Conservation (phyloP, 2,329 filamentous ascomycete species). For the Diplocarpon rosae region DNA sequence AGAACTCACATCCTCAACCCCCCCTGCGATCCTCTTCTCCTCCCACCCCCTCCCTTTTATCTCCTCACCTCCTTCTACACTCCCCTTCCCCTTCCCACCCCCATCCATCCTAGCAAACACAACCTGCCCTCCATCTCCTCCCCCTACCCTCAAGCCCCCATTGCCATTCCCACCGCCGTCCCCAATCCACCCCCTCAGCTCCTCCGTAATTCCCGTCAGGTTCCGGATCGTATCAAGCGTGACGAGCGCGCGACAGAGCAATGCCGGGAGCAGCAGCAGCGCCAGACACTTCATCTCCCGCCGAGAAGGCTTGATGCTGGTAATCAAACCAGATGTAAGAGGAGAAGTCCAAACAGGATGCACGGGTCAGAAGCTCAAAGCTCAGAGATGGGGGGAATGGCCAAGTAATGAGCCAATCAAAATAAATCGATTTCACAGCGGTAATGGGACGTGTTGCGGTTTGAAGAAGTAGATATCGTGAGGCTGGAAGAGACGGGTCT, state of each 20-base stretch:
- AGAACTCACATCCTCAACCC: conserved; percentile 21
- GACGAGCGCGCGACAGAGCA: conserved; percentile 8
- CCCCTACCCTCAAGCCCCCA: background rate
- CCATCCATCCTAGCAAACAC: background rate
- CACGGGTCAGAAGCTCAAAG: too few species aligned
- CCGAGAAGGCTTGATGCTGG: too few species aligned
- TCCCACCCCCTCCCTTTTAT: background rate
- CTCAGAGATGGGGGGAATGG: too few species aligned
- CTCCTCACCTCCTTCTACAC: background rate
- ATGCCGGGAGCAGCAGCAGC: background rate
- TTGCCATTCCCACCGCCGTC: background rate
- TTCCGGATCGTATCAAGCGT: conserved; percentile 16
- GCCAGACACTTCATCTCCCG: too few species aligned
- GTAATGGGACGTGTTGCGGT: too few species aligned
- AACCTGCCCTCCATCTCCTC: background rate
- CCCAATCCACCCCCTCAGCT: conserved; percentile 8
- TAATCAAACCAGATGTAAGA: too few species aligned
- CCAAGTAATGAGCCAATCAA: too few species aligned
- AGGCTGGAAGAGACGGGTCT: too few species aligned
- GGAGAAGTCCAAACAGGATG: too few species aligned
- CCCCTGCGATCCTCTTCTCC: conserved; percentile 9
- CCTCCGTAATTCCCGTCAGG: conserved; percentile 14
- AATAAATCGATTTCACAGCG: too few species aligned
- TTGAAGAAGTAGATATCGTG: too few species aligned
- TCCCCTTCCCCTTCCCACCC: conserved; percentile 2